A percentile compares a stretch with the other conserved stretches of the same genome.
phyloP scores from a whole-genome alignment of 192 early-diverging fungal species.

The Backusella sp. region DNA sequence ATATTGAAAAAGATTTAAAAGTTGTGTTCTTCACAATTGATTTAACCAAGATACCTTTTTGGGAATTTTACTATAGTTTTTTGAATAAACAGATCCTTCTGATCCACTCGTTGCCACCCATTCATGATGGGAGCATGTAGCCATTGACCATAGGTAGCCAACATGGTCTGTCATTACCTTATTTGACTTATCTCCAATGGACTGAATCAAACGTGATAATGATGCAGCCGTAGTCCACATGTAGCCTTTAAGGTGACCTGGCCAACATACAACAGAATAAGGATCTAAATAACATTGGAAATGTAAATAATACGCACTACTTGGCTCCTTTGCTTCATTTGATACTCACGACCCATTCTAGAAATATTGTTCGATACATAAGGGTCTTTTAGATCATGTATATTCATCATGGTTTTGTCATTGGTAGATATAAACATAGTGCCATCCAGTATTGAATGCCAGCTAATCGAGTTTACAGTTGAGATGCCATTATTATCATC shows the following conservation, averaged over 20 bases:
- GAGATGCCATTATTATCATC: neutral
- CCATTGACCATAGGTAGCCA: constrained; percentile 16
- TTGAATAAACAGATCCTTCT: neutral
- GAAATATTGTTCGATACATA: neutral
- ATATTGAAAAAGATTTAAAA: neutral
- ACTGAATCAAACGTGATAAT: neutral
- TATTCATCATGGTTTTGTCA: neutral
- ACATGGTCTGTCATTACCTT: neutral
- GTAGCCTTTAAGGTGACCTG: neutral
- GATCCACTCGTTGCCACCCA: neutral
- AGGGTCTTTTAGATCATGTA: constrained; percentile 12
- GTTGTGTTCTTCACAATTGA: neutral
- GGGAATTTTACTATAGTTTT: neutral
- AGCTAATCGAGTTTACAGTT: neutral
- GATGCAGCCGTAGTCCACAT: neutral
- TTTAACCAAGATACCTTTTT: neutral
- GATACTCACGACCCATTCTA: neutral
- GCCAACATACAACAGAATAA: neutral
- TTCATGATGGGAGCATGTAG: neutral
- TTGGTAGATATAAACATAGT: neutral
- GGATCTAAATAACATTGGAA: neutral
- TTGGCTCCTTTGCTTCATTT: neutral
- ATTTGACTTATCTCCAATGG: neutral
- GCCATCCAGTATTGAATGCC: neutral
- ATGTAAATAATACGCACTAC: neutral